Base-by-base conservation (phyloP, 1,284 basidiomycete genomes). In the Dichomitus squalens region DNA sequence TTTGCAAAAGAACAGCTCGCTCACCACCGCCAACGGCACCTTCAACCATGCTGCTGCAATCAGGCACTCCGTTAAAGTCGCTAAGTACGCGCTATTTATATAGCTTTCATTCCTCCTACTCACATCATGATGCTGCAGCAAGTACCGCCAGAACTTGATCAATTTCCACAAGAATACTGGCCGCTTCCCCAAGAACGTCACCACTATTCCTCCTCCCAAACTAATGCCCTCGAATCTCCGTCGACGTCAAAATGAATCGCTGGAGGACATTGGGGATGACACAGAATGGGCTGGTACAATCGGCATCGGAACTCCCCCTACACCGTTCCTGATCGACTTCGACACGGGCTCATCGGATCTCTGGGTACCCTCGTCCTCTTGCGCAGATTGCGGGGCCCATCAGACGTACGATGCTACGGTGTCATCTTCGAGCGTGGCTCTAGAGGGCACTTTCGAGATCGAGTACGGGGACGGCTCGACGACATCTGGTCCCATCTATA, bases 381-480 rank as follows among this genome's bases (percentile, higher is more conserved):
- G 80, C 55, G 58, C 57, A 20, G 44, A n/a, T 7, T 79, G 78
- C 55, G 49, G 49, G 9, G 66, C 68, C 2, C 72, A 78, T 46
- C 63, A 60, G 3, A 61, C 61, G 44, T 79, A 76, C 50, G 36
- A 75, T 20, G 48, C 70, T 7, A 43, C 59, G 0, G 36, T 58
- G 9, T 75, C 75, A 38, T 68, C 70, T 3, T 73, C 73, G 31
- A 59, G 69, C 27, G 14, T 50, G 31, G 35, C 69, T 53, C 38
- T 69, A 36, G 53, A 33, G n/a, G 49, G 43, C 21, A 66, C 54
- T 1, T 78, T 80, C 68, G 48, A 55, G 16, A 72, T 78, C 35
- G 27, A 65, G 4, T 80, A 81, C 62, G 79, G 74, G 25, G 79
- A 80, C 62, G 77, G 76, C 25, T 76, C 73, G 18, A 70, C 68